Percentiles rank a stretch among this genome's conserved stretches.
Conservation (phyloP, 2,329 filamentous ascomycete genomes). For the Huntiella omanensis region DNA sequence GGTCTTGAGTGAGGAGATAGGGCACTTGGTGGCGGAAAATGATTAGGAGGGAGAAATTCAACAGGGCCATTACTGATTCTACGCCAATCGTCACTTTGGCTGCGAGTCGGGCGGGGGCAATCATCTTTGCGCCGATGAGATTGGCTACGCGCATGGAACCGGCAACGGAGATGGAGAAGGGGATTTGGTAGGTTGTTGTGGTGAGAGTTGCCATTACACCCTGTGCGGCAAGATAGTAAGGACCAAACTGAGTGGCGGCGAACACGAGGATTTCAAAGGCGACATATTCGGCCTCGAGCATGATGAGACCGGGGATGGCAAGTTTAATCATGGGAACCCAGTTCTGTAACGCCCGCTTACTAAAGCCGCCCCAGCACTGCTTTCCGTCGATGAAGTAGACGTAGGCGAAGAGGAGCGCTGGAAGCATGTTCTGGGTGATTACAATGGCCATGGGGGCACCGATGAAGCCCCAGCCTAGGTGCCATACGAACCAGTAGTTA, state of each 20-base stretch:
- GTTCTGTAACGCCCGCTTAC: slow-evolving; percentile 47
- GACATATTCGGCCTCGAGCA: slow-evolving; percentile 86
- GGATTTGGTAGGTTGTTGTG: slow-evolving; percentile 71
- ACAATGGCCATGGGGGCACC: slow-evolving; percentile 68
- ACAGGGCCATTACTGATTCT: slow-evolving; percentile 51
- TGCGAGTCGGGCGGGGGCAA: slow-evolving; percentile 60
- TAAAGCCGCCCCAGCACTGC: slow-evolving; percentile 74
- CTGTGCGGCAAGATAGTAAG: slow-evolving; percentile 69
- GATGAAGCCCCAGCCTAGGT: slow-evolving; percentile 47
- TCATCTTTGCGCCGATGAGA: slow-evolving; percentile 70
- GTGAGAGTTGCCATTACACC: slow-evolving; percentile 65
- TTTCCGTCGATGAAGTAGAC: slow-evolving; percentile 53
- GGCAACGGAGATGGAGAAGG: slow-evolving; percentile 80
- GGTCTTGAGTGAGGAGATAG: slow-evolving; percentile 56
- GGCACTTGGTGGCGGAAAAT: slow-evolving; percentile 56
- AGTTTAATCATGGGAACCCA: slow-evolving; percentile 69
- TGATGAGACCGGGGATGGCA: slow-evolving; percentile 72
- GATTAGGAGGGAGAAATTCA: slow-evolving; percentile 57
- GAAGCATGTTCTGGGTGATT: slow-evolving; percentile 60
- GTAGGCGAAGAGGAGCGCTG: slow-evolving; percentile 59
- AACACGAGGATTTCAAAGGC: slow-evolving; percentile 85
- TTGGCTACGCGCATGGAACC: slow-evolving; percentile 80
- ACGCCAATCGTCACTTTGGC: slow-evolving; percentile 57
- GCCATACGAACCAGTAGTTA: slow-evolving; percentile 67
- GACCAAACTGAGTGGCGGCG: slow-evolving; percentile 60